These are phyloP conservation scores for Afroboletus lepidellus DNA, from an alignment of 1,284 basidiomycete species.

Conservation along the genomic window DNA sequence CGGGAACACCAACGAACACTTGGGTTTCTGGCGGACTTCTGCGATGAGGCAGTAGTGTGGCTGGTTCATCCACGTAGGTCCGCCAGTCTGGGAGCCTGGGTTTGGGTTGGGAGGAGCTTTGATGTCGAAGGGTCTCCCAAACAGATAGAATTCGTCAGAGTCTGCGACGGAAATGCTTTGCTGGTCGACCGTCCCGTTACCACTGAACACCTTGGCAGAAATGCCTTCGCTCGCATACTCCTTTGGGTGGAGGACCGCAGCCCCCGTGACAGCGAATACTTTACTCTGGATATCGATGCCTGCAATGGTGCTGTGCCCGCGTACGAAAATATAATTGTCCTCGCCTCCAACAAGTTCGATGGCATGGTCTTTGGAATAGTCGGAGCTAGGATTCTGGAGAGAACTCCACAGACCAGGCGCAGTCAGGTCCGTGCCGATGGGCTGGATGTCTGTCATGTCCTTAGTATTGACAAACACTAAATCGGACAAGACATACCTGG, in stretches of 20 bases:
- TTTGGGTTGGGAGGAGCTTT: background rate
- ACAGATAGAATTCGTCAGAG: slow-evolving; percentile 8
- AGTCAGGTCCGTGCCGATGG: slow-evolving; percentile 2
- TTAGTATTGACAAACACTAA: background rate
- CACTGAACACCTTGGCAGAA: background rate
- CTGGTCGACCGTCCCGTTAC: background rate
- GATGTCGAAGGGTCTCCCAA: slow-evolving; percentile 3
- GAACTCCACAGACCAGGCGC: background rate
- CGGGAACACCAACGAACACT: background rate
- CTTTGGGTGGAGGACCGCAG: background rate
- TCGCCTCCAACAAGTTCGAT: slow-evolving; percentile 7
- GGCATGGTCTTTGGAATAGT: slow-evolving; percentile 1
- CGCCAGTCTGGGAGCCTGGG: background rate
- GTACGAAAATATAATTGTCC: slow-evolving; percentile 14
- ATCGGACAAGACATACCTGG: slow-evolving; percentile 4
- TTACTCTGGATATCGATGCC: slow-evolving; percentile 14
- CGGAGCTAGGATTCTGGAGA: slow-evolving; percentile 3
- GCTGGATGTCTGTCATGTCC: slow-evolving; percentile 10
- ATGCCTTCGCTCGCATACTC: background rate
- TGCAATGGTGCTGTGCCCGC: slow-evolving; percentile 13
- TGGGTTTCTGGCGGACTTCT: slow-evolving; percentile 16
- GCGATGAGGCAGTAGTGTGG: slow-evolving; percentile 12
- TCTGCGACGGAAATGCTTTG: slow-evolving; percentile 8
- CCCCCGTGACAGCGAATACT: background rate
- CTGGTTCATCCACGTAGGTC: background rate